Evolutionary conservation across 1,139 yeast species (phyloP).

Genomic region (Pichia kudriavzevii): DNA sequence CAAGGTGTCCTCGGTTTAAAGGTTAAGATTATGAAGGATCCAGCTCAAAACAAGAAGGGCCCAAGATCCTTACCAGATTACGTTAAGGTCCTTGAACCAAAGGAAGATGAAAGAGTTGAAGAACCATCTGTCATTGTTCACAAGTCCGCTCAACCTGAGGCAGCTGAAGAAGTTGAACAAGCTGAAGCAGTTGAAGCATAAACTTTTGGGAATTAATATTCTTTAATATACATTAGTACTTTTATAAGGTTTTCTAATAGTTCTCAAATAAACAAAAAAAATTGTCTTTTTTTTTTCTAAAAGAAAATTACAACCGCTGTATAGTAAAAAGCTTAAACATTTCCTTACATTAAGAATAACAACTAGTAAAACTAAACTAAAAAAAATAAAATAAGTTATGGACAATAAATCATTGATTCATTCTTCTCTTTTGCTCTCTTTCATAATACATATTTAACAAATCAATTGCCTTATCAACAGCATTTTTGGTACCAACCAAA

Average conservation of each 20-base stretch:
- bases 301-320: not conserved
- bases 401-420: slow-evolving; percentile 8
- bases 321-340: not conserved
- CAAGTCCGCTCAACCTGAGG: slow-evolving; percentile 36
- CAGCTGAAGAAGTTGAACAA: slow-evolving; percentile 23
- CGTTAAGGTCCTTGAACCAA: slow-evolving; percentile 91
- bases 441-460: slow-evolving; percentile 70
- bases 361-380: not conserved
- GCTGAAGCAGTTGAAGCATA: slow-evolving; percentile 7
- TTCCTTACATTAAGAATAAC: not conserved
- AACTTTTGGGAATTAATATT: no score
- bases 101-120: slow-evolving; percentile 86
- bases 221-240: no score
- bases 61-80: slow-evolving; percentile 94
- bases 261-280: no score
- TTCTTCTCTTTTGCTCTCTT: slow-evolving; percentile 67
- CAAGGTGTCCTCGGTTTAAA: slow-evolving; percentile 99
- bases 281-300: no score
- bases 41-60: slow-evolving; percentile 85
- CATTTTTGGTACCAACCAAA: slow-evolving; percentile 55
- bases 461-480: slow-evolving; percentile 63
- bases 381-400: not conserved
- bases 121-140: slow-evolving; percentile 81
- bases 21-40: slow-evolving; percentile 99
- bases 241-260: no score